A percentile compares a stretch with the other conserved stretches of the same genome.
Evolutionary conservation across 2,329 filamentous ascomycete genomes (phyloP).

Genomic region (Cryphonectria radicalis): DNA sequence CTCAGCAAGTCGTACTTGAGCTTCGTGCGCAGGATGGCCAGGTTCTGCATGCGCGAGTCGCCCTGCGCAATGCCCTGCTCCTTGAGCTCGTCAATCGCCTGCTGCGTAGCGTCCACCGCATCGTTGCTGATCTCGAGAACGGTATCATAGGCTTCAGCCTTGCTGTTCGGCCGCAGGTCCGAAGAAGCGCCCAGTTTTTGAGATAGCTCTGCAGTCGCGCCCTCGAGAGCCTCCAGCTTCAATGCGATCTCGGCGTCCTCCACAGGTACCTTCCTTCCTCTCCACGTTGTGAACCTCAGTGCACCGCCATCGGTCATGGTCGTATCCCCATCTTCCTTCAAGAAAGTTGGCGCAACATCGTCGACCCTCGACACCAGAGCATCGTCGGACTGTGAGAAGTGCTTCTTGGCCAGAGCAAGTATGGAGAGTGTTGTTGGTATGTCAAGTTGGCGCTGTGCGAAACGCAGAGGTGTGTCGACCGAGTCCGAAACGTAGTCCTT

Average conservation of each 20-base stretch:
- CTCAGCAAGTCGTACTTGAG: constrained; percentile 94
- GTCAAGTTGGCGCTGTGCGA: constrained; percentile 90
- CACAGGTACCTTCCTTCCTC: constrained; percentile 81
- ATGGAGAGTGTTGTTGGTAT: constrained; percentile 85
- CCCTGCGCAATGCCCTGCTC: constrained; percentile 83
- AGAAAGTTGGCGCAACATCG: constrained; percentile 68
- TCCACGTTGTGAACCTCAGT: constrained; percentile 82
- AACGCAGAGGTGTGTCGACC: constrained; percentile 91
- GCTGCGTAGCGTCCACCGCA: constrained; percentile 89
- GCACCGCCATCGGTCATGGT: constrained; percentile 51
- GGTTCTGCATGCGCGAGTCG: constrained; percentile 85
- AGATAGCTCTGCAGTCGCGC: constrained; percentile 54
- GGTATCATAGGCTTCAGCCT: constrained; percentile 86
- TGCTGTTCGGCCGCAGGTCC: constrained; percentile 61
- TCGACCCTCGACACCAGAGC: constrained; percentile 70
- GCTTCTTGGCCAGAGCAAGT: constrained; percentile 75
- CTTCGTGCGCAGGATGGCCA: constrained; percentile 90
- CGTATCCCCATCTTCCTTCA: constrained; percentile 63
- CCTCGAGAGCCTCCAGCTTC: constrained; percentile 72
- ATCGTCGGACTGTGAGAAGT: constrained; percentile 70
- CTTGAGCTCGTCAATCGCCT: constrained; percentile 86
- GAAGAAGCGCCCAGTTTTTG: constrained; percentile 51
- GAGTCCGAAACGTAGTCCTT: constrained; percentile 85
- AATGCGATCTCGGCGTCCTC: constrained; percentile 92
- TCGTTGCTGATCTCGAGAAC: constrained; percentile 91